These are phyloP conservation scores for Peniophora sp. DNA, from an alignment of 1,284 basidiomycete genomes.

Conservation along the genomic window DNA sequence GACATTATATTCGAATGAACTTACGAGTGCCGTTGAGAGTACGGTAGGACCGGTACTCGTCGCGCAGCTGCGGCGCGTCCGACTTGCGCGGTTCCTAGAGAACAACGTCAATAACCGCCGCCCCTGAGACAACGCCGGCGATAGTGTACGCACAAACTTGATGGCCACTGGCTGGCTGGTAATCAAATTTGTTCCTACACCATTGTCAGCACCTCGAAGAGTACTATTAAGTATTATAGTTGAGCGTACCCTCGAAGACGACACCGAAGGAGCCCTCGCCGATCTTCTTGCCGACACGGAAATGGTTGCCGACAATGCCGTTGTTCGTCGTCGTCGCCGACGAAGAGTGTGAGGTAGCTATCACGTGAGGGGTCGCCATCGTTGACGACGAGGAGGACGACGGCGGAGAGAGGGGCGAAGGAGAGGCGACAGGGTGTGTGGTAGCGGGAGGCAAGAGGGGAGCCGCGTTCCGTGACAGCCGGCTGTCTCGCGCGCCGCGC, in stretches of 20 bases:
- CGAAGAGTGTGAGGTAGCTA: conserved; percentile 61
- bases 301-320: conserved; percentile 70
- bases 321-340: conserved; percentile 53
- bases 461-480: not conserved
- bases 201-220: not conserved
- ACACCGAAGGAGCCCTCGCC: conserved; percentile 83
- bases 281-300: conserved; percentile 80
- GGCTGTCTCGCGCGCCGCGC: too few species aligned
- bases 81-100: conserved; percentile 93
- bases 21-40: conserved; percentile 88
- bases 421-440: conserved; percentile 14
- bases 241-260: conserved; percentile 62
- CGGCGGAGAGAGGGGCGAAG: conserved; percentile 18
- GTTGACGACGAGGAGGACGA: conserved; percentile 15
- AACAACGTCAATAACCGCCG: conserved; percentile 7
- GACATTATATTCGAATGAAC: conserved; percentile 24
- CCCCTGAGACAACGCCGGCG: not conserved
- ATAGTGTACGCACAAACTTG: conserved; percentile 78
- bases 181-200: conserved; percentile 77
- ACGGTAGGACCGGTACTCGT: conserved; percentile 97
- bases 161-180: conserved; percentile 92
- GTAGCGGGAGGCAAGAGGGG: conserved; percentile 5
- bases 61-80: conserved; percentile 94
- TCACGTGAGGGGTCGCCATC: conserved; percentile 74
- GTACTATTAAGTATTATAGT: not conserved